phyloP scores from a whole-genome alignment of 2,329 filamentous ascomycete species.

The Ophiostoma angusticollis region DNA sequence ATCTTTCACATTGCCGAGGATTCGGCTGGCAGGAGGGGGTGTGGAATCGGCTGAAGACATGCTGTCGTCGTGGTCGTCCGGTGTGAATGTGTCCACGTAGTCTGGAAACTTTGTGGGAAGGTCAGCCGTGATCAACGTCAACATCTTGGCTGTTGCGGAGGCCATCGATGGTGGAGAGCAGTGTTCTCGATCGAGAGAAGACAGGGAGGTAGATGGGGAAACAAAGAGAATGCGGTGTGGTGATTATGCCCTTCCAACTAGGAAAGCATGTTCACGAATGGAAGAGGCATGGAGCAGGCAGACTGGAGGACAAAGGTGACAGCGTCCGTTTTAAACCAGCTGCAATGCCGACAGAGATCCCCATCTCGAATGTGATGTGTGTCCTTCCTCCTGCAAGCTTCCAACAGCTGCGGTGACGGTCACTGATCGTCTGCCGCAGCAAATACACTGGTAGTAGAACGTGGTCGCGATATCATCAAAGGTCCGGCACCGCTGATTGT shows the following conservation, averaged over 20 bases:
- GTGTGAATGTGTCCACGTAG: slow-evolving; percentile 21
- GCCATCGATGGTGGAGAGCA: slow-evolving; percentile 10
- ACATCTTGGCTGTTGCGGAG: slow-evolving; percentile 14
- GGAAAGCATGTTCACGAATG: too few species aligned
- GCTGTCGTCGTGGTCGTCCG: slow-evolving; percentile 17
- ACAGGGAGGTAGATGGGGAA: neutral
- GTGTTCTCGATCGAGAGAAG: neutral
- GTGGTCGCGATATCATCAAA: slow-evolving; percentile 1
- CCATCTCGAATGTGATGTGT: too few species aligned
- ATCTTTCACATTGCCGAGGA: slow-evolving; percentile 20
- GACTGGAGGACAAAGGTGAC: too few species aligned
- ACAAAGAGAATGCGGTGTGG: neutral
- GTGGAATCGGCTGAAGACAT: slow-evolving; percentile 17
- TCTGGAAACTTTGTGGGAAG: slow-evolving; percentile 22
- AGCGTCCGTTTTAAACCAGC: neutral
- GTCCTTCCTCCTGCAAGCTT: too few species aligned
- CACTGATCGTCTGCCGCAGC: neutral
- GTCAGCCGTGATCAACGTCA: slow-evolving; percentile 22
- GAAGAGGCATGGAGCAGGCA: too few species aligned
- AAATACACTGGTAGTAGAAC: neutral
- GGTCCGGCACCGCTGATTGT: neutral
- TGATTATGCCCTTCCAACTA: too few species aligned
- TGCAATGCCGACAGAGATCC: neutral
- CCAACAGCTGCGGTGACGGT: neutral
- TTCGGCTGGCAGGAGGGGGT: slow-evolving; percentile 15